Evolutionary conservation across 208 protist genomes (phyloP).

Genomic region (Naegleria lovaniensis): DNA sequence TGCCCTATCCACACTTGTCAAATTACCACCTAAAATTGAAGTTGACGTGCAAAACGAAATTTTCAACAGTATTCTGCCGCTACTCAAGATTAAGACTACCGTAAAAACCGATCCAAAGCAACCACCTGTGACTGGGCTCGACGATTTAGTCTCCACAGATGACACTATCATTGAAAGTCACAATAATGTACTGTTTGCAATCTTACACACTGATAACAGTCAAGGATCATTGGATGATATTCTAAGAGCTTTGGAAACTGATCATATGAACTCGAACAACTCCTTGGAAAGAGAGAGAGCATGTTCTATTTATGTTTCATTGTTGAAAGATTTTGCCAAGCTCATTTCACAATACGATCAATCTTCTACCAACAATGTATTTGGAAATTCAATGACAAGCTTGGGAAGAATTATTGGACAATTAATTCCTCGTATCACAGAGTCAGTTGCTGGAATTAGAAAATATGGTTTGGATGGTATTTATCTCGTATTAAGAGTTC

Average conservation of each 20-base stretch:
- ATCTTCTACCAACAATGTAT: background rate
- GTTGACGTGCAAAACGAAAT: background rate
- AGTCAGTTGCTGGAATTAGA: background rate
- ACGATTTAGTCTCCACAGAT: background rate
- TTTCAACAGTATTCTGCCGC: background rate
- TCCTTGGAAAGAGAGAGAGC: background rate
- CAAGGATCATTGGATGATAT: slow-evolving; percentile 6
- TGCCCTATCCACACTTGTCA: background rate
- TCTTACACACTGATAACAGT: background rate
- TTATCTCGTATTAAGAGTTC: slow-evolving; percentile 15
- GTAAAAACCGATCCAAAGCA: background rate
- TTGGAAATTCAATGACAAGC: background rate
- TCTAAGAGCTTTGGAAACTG: background rate
- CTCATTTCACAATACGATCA: background rate
- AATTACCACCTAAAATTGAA: slow-evolving; percentile 15
- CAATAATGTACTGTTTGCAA: background rate
- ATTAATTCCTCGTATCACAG: slow-evolving; percentile 9
- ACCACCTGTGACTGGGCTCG: background rate
- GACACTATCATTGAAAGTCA: background rate
- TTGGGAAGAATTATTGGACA: background rate
- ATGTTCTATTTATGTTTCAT: background rate
- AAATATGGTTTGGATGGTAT: background rate
- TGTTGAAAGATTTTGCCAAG: slow-evolving; percentile 23
- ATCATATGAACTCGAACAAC: background rate
- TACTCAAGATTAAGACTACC: background rate